These are phyloP conservation scores for Acacia melanoxylon DNA, from an alignment of 306 rosid genomes.

Conservation along the genomic window DNA sequence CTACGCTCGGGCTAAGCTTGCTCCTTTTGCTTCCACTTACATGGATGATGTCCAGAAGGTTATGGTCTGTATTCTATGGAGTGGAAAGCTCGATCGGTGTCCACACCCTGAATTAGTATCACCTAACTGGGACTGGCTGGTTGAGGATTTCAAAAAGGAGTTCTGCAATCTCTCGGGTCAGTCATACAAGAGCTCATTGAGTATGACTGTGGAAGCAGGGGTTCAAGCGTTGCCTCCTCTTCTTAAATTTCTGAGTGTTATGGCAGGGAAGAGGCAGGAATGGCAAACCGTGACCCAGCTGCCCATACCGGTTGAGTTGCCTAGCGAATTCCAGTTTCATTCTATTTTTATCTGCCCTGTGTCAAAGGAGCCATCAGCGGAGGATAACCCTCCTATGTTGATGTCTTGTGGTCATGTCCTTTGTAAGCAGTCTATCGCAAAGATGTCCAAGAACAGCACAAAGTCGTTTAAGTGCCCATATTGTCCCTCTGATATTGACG, in stretches of 20 bases:
- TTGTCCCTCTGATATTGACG: constrained; percentile 72
- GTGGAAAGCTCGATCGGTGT: constrained; percentile 77
- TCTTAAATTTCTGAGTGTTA: constrained; percentile 76
- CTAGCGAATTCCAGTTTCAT: constrained; percentile 81
- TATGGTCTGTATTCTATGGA: constrained; percentile 74
- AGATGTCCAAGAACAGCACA: constrained; percentile 88
- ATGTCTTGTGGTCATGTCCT: constrained; percentile 94
- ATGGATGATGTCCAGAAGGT: constrained; percentile 78
- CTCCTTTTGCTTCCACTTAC: constrained; percentile 58
- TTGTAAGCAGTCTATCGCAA: constrained; percentile 84
- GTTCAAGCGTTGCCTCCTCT: constrained; percentile 73
- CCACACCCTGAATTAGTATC: constrained; percentile 67
- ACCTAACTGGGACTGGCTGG: constrained; percentile 69
- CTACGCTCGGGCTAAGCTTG: constrained; percentile 66
- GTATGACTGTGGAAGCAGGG: constrained; percentile 81
- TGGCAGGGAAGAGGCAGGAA: constrained; percentile 89
- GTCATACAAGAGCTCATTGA: constrained; percentile 80
- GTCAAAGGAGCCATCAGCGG: constrained; percentile 86
- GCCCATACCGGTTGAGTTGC: constrained; percentile 85
- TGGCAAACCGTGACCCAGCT: constrained; percentile 85
- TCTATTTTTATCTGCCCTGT: constrained; percentile 95
- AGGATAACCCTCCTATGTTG: constrained; percentile 89
- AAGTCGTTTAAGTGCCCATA: constrained; percentile 85
- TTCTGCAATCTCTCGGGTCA: constrained; percentile 85
- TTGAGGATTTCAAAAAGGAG: constrained; percentile 76